Evolutionary conservation across 192 early-diverging fungal genomes (phyloP), one percentile per base, ranked within the genome.

Genomic region (Coemansia sp.): DNA sequence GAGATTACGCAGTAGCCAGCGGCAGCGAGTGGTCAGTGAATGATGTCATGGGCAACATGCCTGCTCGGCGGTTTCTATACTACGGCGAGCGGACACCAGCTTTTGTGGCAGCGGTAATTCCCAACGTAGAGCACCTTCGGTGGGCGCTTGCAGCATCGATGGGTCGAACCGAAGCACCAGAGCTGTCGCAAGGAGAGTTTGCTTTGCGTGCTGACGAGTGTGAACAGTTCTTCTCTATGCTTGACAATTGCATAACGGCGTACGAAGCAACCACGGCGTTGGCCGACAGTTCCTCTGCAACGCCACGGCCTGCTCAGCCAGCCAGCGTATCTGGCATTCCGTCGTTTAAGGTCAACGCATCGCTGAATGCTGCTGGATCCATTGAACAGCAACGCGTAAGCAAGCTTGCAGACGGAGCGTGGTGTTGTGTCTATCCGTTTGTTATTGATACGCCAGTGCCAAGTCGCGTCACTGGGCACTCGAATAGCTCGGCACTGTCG

Each of bases 91-190:
- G 27, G 11, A 60, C 51, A 1, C 42, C 43, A 6, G 70, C 64
- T 14, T 67, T 63, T 49, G 27, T 74, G 8, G 51, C 66, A 5
- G 60, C 60, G 10, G 41, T 57, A 3, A 42, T 74, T 56, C 56
- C 70, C 23, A 73, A 73, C 49, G 51, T 62, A 18, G 70, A 73
- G 53, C 64, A 66, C 26, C 38, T 66, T 31, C 63, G 70, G 10
- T 49, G 59, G 51, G 39, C 59, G 15, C 41, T 73, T 17, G 70
- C 70, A 19, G 32, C 60, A 5, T 25, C 52, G 35, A 73, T 73
- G 63, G 43, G 30, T 32, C 53, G 70, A 11, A 58, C 46, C 11
- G 54, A 59, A 3, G 59, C 49, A 1, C 36, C 32, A 5, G 31
- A 52, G 21, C 48, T 66, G 29, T 21, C 63, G 10, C 32, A 25